These are phyloP conservation scores for Tetrastigma voinierianum DNA, from an alignment of 164 flowering plant genomes.

Conservation along the genomic window DNA sequence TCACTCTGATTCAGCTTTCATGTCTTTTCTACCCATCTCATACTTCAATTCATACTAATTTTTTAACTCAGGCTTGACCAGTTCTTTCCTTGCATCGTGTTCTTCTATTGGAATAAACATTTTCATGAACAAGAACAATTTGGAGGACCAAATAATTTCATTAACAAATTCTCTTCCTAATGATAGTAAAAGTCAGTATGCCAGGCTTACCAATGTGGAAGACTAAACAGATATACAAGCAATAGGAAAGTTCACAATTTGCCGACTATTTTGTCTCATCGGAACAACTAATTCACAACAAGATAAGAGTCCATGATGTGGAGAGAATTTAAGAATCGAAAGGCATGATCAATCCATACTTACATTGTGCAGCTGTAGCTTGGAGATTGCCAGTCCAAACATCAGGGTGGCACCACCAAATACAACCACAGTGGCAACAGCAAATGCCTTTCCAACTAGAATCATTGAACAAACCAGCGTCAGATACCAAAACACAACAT, in stretches of 20 bases:
- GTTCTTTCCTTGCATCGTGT: too few species aligned
- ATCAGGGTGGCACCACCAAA: constrained; percentile 72
- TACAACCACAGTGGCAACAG: constrained; percentile 62
- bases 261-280: not conserved
- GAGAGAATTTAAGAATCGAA: not conserved
- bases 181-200: too few species aligned
- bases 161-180: too few species aligned
- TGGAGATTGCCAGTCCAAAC: constrained; percentile 60
- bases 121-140: too few species aligned
- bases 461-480: constrained; percentile 13
- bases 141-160: too few species aligned
- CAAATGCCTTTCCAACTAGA: constrained; percentile 89
- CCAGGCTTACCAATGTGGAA: too few species aligned
- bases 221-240: not conserved
- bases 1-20: too few species aligned
- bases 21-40: too few species aligned
- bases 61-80: too few species aligned
- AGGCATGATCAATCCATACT: constrained; percentile 18
- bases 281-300: not conserved
- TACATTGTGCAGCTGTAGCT: constrained; percentile 63
- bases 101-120: too few species aligned
- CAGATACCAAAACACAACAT: not conserved
- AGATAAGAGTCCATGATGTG: not conserved
- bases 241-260: not conserved
- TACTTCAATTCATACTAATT: too few species aligned